Evolutionary conservation across 2,329 filamentous ascomycete genomes (phyloP).

Genomic region (Botryotinia calthae): DNA sequence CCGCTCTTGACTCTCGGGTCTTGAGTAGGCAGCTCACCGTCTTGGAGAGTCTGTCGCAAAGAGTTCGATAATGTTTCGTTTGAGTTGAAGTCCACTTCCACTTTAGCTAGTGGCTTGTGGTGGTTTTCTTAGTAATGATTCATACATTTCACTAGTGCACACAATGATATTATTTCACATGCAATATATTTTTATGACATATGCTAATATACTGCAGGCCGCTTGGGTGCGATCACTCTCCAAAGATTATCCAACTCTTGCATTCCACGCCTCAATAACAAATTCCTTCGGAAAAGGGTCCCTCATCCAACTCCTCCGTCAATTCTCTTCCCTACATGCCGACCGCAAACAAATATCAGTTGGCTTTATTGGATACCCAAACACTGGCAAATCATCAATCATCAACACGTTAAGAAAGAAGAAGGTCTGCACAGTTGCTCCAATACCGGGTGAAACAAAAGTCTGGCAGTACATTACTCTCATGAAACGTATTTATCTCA

Average conservation of each 20-base stretch:
- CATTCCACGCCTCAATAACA: conserved; percentile 91
- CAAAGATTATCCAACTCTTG: conserved; percentile 88
- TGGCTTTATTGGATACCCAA: conserved; percentile 74
- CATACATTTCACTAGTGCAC: conserved; percentile 69
- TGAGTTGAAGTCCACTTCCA: conserved; percentile 92
- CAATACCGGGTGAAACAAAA: conserved; percentile 95
- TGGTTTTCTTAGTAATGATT: conserved; percentile 98
- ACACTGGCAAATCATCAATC: conserved; percentile 93
- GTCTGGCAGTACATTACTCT: conserved; percentile 97
- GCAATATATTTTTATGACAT: conserved; percentile 19
- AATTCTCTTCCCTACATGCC: conserved; percentile 87
- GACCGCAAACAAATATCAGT: conserved; percentile 94
- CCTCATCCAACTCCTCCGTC: conserved; percentile 83
- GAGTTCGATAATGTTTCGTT: conserved; percentile 71
- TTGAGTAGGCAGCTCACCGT: conserved; percentile 75
- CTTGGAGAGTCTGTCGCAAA: conserved; percentile 78
- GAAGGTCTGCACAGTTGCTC: conserved; percentile 89
- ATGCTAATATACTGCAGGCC: conserved; percentile 59
- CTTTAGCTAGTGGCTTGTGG: conserved; percentile 61
- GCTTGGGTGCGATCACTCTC: conserved; percentile 87
- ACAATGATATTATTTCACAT: not conserved
- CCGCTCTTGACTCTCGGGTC: conserved; percentile 58
- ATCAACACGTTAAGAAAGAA: conserved; percentile 96
- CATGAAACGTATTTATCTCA: conserved; percentile 92
- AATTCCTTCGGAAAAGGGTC: conserved; percentile 97